Base-by-base conservation (phyloP, 1,284 basidiomycete genomes). In the Irpex lacteus region DNA sequence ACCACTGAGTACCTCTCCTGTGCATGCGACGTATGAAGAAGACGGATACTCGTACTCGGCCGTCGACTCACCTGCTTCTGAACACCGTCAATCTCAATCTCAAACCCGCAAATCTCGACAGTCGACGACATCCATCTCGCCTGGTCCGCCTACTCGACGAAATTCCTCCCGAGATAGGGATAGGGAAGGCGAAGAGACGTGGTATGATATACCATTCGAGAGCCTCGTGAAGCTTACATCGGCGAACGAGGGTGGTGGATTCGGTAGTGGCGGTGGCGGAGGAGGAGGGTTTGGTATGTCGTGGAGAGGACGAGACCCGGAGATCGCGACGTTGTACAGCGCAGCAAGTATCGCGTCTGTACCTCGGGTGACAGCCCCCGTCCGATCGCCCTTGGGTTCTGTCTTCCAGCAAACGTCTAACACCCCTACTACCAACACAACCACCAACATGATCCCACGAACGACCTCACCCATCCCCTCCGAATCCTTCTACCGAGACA, bases 321-420 rank as follows among this genome's bases (percentile, higher is more conserved):
- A 94, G 64, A 87, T 92, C 8, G 89, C 91, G 15, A 94, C 92
- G 2, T 79, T 94, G 4, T 94, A 94, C 73, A 93, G 91, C 26
- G 89, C 91, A 0, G 89, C 89, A 1, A 92, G 90, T 0, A 80
- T 94, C n/a, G 82, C 85, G 75, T 91, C 89, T 34, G 82, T 92
- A 36, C 86, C 89, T 5, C 73, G 75, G 15, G 62, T 75, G 32
- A 34, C 32, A 34, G 32, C 32, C 5, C 32, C 5, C 55, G 68
- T 72, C n/a, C 75, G 74, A 56, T 74, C 79, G 8, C 78, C 77
- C 0, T 67, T 81, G 49, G 76, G 75, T 60, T 61, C 75, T 54
- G 69, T 72, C 47, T 75, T 80, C 64, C 72, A 71, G 61, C 63
- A 62, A 11, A 65, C 60, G 55, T 58, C 60, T 4, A 69, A 63